Conservation (phyloP, 2,329 filamentous ascomycete genomes). For the Alternaria ethzedia region DNA sequence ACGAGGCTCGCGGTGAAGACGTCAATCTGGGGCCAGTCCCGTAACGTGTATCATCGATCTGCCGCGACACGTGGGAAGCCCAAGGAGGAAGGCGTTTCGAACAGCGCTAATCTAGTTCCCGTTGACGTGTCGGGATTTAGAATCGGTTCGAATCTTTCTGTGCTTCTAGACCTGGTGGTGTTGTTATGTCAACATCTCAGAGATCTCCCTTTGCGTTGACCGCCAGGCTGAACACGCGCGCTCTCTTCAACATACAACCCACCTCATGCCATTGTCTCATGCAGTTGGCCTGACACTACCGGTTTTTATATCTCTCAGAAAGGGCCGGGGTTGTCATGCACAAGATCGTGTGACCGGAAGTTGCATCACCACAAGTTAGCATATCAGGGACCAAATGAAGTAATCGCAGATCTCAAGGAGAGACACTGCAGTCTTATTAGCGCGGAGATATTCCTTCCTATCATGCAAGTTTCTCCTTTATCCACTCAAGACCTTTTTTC, state of each 20-base stretch:
- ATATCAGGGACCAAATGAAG: not conserved
- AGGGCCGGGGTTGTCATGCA: not conserved
- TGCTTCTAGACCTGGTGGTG: not conserved
- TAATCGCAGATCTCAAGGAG: not conserved
- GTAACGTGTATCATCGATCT: conserved; percentile 3
- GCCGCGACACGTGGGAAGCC: conserved; percentile 1
- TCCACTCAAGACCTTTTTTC: not conserved
- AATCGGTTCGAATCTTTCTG: conserved; percentile 1
- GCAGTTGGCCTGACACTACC: not conserved
- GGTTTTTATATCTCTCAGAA: not conserved
- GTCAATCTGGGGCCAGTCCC: conserved; percentile 1
- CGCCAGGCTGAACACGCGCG: not conserved
- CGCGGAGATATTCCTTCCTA: not conserved
- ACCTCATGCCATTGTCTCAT: not conserved
- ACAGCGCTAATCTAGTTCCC: conserved; percentile 3
- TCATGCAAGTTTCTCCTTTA: not conserved
- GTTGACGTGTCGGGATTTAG: conserved; percentile 7
- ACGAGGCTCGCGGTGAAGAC: conserved; percentile 10
- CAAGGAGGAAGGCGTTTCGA: not conserved
- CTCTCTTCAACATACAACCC: not conserved
- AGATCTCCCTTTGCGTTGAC: not conserved
- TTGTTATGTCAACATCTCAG: not conserved
- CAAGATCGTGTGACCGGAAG: conserved; percentile 10
- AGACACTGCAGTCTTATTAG: not conserved
- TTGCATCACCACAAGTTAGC: not conserved